Evolutionary conservation across 1,284 basidiomycete species (phyloP), one percentile per base, ranked within the genome.

Genomic region (Austroboletus novae-zelandiae): DNA sequence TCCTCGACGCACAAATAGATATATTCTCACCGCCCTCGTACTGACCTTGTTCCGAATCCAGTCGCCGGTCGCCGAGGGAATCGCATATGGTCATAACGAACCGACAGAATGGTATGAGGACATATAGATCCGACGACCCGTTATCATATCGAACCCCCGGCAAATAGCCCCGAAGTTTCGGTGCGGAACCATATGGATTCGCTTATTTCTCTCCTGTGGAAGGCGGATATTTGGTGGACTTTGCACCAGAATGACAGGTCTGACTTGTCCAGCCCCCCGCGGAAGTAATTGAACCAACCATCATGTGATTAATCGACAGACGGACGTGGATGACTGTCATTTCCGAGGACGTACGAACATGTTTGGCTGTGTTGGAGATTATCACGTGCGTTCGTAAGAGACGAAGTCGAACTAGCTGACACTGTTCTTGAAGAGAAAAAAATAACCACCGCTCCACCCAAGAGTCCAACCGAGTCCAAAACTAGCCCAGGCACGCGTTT

Each of bases 21-120:
- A 39, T 15, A 39, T 51, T 48, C 34, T 57, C 47, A 45, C 36
- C 43, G n/a, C 37, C 7, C 35, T 36, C 13, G 20, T 5, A 18
- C 18, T 37, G 40, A 9, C 57, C 48, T 64, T 60, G 61, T 61
- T 60, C 59, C 46, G 40, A 3, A 47, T 48, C 31, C 45, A 49
- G 59, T 20, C 35, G 11, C 20, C 39, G 53, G 44, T 40, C 35
- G 45, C 50, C 50, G 45, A 43, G 37, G 40, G 47, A 18, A 23
- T 43, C 10, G 25, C 29, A 27, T 44, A 25, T 25, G 48, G 59
- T 32, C 32, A 50, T 46, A 50, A 60, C 60, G 61, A 53, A 52
- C 61, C 61, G 43, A 52, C 23, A 52, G n/a, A 52, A 34, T 13
- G 61, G 61, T 45, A 60, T 37, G 43, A 56, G 17, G n/a, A 60